Conservation (phyloP, 768 basidiomycete species). For the Agaricus bisporus region DNA sequence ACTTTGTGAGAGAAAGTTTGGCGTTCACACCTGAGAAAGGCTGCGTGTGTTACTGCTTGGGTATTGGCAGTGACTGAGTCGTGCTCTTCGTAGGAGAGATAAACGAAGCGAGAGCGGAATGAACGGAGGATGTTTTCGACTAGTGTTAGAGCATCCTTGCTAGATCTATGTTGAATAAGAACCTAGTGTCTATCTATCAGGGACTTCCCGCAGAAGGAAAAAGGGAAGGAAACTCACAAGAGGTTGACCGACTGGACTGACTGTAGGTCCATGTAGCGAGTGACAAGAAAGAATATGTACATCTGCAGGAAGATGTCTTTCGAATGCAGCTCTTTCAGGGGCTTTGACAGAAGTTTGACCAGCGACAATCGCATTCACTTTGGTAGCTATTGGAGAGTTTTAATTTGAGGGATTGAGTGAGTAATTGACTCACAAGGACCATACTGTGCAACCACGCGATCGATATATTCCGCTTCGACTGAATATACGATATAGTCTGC, state of each 20-base stretch:
- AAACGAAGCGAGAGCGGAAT: constrained; percentile 81
- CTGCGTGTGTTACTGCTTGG: constrained; percentile 96
- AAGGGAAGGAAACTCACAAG: constrained; percentile 44
- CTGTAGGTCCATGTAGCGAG: constrained; percentile 89
- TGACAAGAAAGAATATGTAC: constrained; percentile 90
- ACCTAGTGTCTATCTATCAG: constrained; percentile 42
- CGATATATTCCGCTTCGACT: constrained; percentile 88
- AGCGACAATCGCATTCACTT: constrained; percentile 84
- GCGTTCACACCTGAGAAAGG: constrained; percentile 75
- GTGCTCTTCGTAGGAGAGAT: constrained; percentile 94
- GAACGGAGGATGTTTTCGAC: constrained; percentile 81
- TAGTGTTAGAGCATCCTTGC: constrained; percentile 61
- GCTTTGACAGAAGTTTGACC: constrained; percentile 98
- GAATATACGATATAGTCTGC: constrained; percentile 95
- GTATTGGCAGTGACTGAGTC: constrained; percentile 97
- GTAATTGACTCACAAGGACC: constrained; percentile 72
- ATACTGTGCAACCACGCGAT: constrained; percentile 75
- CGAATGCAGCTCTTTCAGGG: constrained; percentile 87
- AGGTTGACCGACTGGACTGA: constrained; percentile 85
- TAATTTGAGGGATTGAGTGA: neutral
- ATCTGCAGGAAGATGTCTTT: constrained; percentile 79
- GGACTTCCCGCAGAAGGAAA: neutral
- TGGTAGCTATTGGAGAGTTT: constrained; percentile 59
- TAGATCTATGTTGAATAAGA: constrained; percentile 80
- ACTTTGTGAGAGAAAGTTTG: neutral